These are phyloP conservation scores for Hypoxylon sp. DNA, from an alignment of 2,329 filamentous ascomycete genomes.

Conservation along the genomic window DNA sequence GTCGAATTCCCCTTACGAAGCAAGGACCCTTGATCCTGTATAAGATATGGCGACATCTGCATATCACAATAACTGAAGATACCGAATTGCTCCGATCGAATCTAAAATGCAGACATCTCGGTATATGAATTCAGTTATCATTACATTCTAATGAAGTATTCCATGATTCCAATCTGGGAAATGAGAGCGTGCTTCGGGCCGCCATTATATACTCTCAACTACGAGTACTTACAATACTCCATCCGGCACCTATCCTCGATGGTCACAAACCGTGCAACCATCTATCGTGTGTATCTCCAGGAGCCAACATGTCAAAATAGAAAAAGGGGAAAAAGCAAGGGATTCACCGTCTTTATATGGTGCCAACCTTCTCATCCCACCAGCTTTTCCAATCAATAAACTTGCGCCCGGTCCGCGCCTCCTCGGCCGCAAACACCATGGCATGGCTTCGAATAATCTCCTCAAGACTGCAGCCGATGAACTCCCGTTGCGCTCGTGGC, in stretches of 20 bases:
- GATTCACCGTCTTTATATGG: constrained; percentile 9
- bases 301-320: background rate
- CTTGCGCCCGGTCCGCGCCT: constrained; percentile 76
- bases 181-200: background rate
- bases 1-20: background rate
- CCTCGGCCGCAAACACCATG: constrained; percentile 93
- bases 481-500: constrained; percentile 77
- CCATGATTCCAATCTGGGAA: background rate
- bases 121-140: background rate
- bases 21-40: background rate
- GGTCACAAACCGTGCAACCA: background rate
- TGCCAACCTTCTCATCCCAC: constrained; percentile 72
- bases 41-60: background rate
- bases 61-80: constrained; percentile 7
- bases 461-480: constrained; percentile 85
- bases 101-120: background rate
- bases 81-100: background rate
- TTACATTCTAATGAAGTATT: background rate
- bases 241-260: background rate
- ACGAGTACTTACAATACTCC: background rate
- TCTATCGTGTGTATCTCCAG: background rate
- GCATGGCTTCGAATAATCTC: constrained; percentile 92
- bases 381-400: constrained; percentile 82
- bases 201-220: background rate
- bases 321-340: background rate